Percentiles rank a stretch among this genome's conserved stretches.
phyloP scores from a whole-genome alignment of 108 stramenopile genomes.

The Chaetoceros tenuissimus region DNA sequence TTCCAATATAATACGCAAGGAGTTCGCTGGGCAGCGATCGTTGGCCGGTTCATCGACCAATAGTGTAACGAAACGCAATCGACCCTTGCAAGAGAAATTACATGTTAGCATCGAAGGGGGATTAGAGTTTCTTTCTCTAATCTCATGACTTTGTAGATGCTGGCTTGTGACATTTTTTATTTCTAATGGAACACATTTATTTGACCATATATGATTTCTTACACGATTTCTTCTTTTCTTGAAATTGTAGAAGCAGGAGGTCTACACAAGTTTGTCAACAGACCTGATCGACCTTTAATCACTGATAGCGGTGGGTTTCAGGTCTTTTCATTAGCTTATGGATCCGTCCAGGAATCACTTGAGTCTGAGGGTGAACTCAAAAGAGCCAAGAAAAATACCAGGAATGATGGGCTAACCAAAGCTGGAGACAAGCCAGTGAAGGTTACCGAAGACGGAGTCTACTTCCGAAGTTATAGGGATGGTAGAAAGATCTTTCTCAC shows the following conservation, averaged over 20 bases:
- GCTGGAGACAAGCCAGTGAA: conserved; percentile 43
- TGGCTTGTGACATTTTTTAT: too few species aligned
- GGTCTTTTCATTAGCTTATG: conserved; percentile 83
- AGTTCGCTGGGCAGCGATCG: neutral
- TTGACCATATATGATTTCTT: too few species aligned
- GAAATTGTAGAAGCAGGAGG: conserved; percentile 71
- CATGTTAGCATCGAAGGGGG: neutral
- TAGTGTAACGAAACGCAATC: neutral
- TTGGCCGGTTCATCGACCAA: neutral
- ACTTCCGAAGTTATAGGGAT: conserved; percentile 85
- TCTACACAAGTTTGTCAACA: conserved; percentile 79
- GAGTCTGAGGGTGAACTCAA: conserved; percentile 76
- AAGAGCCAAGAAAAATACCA: conserved; percentile 19
- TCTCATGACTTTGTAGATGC: neutral
- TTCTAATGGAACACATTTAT: too few species aligned
- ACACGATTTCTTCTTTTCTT: too few species aligned
- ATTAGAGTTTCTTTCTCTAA: neutral
- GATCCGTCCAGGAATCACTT: conserved; percentile 73
- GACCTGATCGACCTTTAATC: conserved; percentile 69
- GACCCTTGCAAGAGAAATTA: neutral
- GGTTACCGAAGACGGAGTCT: conserved; percentile 84
- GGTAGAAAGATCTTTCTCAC: conserved; percentile 80
- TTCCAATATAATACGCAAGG: neutral
- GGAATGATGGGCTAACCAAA: neutral
- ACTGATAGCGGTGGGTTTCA: conserved; percentile 94